A percentile compares a stretch with the other conserved stretches of the same genome.
These are phyloP conservation scores for Verticillium nubilum DNA, from an alignment of 2,329 filamentous ascomycete genomes.

Conservation along the genomic window DNA sequence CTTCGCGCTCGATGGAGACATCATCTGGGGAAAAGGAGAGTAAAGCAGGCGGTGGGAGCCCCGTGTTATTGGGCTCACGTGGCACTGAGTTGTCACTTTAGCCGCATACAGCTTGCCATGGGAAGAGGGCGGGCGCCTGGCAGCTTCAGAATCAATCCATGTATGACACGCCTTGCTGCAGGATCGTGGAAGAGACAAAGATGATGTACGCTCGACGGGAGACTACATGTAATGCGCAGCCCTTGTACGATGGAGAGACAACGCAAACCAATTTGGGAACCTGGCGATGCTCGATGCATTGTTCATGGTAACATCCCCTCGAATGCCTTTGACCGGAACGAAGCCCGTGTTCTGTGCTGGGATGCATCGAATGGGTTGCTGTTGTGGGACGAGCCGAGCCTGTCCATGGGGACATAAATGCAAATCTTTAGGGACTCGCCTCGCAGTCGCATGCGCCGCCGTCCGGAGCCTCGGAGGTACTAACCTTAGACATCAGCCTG, in stretches of 20 bases:
- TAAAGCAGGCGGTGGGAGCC: neutral
- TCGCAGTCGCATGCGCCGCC: neutral
- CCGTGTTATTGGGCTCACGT: neutral
- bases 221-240: neutral
- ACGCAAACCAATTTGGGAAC: neutral
- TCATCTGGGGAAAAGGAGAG: neutral
- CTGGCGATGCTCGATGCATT: neutral
- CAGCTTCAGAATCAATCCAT: neutral
- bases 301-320: neutral
- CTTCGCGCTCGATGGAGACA: neutral
- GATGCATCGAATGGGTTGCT: no score
- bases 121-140: neutral
- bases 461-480: neutral
- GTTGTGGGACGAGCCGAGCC: no score
- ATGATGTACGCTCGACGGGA: constrained; percentile 4
- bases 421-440: neutral
- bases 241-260: neutral
- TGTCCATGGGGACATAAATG: no score
- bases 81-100: neutral
- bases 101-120: neutral
- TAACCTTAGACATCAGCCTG: neutral
- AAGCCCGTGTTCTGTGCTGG: neutral
- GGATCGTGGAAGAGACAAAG: constrained; percentile 12
- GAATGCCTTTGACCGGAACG: neutral
- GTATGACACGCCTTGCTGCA: constrained; percentile 9